These are phyloP conservation scores for Malus fusca DNA, from an alignment of 306 rosid species.

Conservation along the genomic window DNA sequence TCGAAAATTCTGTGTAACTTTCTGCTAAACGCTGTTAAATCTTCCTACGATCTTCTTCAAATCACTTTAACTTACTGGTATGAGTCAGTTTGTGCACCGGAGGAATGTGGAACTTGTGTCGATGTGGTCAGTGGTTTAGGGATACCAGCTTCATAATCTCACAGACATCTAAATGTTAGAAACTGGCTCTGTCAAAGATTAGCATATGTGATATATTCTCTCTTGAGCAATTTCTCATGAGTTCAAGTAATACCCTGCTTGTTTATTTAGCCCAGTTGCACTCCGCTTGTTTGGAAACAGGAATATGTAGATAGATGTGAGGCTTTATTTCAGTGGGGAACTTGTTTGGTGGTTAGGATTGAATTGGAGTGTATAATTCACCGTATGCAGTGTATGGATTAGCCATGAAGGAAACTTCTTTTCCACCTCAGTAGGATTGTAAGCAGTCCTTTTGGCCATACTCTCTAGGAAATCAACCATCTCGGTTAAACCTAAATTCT, in stretches of 20 bases:
- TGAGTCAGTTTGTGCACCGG: background rate
- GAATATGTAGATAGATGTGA: background rate
- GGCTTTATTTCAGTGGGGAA: background rate
- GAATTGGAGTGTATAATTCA: too few relatives aligned
- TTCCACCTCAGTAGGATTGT: too few relatives aligned
- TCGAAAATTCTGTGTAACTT: too few relatives aligned
- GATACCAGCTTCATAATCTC: background rate
- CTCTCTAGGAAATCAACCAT: background rate
- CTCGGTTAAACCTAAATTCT: background rate
- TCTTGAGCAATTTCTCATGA: too few relatives aligned
- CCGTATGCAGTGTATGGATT: too few relatives aligned
- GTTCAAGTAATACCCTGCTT: too few relatives aligned
- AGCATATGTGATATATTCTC: background rate
- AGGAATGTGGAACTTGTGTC: background rate
- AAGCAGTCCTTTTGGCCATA: background rate
- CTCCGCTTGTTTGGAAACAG: background rate
- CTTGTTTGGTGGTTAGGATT: too few relatives aligned
- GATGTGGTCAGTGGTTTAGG: background rate
- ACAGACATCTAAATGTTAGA: background rate
- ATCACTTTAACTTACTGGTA: too few relatives aligned
- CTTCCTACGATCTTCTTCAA: too few relatives aligned
- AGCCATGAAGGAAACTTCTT: too few relatives aligned
- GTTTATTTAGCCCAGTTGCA: too few relatives aligned
- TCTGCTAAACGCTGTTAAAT: too few relatives aligned
- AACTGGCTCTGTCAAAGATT: background rate